These are phyloP conservation scores for Neopestalotiopsis sp. DNA, from an alignment of 2,329 filamentous ascomycete species.

Conservation along the genomic window DNA sequence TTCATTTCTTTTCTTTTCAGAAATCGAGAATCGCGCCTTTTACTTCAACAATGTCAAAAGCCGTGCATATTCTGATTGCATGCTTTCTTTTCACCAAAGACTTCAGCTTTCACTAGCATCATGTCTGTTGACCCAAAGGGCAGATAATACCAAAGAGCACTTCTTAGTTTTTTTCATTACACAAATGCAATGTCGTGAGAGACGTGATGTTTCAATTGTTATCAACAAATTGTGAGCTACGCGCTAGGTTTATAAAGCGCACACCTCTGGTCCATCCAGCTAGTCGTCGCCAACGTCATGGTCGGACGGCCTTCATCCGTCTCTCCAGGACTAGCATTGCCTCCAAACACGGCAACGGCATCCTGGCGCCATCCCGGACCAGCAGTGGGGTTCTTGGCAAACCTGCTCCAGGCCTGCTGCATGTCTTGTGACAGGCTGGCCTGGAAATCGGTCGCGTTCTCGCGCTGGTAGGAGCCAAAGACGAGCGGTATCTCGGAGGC, in stretches of 20 bases:
- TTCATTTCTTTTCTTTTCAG: no score
- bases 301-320: not conserved
- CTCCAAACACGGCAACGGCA: conserved; percentile 5
- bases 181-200: no score
- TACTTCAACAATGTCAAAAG: no score
- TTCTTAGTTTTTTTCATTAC: not conserved
- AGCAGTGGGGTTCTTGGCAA: conserved; percentile 20
- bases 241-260: conserved; percentile 6
- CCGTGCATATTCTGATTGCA: no score
- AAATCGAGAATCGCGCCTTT: no score
- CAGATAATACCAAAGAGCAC: not conserved
- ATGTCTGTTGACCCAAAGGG: not conserved
- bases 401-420: conserved; percentile 34
- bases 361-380: conserved; percentile 19
- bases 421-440: conserved; percentile 30
- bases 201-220: no score
- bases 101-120: no score
- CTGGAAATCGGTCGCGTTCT: conserved; percentile 30
- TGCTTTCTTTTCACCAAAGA: no score
- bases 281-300: not conserved
- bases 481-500: conserved; percentile 38
- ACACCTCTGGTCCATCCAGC: conserved; percentile 10
- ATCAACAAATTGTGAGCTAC: no score
- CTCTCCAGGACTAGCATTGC: not conserved
- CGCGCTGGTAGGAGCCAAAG: conserved; percentile 33